Percentiles rank a stretch among this genome's conserved stretches.
These are phyloP conservation scores for Takakia lepidozioides DNA, from an alignment of 225 moss, liverwort and hornwort genomes.

Conservation along the genomic window DNA sequence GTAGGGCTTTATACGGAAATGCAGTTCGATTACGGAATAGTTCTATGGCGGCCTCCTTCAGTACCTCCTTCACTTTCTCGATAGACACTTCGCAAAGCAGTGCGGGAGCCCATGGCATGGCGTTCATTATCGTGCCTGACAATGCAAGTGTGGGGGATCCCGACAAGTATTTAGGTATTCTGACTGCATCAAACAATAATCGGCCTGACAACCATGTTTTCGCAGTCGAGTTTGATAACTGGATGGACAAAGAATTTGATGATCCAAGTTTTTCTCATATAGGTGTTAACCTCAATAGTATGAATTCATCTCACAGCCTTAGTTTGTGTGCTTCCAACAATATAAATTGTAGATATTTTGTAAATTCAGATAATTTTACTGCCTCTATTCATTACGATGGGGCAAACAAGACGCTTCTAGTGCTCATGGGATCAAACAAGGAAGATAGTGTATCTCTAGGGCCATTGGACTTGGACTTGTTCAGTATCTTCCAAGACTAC, in stretches of 20 bases:
- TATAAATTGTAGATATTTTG: too few species aligned
- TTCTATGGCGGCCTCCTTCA: conserved; percentile 10
- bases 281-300: too few species aligned
- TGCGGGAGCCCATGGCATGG: conserved; percentile 4
- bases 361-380: background rate
- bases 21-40: too few species aligned
- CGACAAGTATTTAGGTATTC: too few species aligned
- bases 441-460: too few species aligned
- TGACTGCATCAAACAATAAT: too few species aligned
- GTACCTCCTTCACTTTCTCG: conserved; percentile 17
- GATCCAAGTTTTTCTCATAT: background rate
- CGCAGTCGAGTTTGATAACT: conserved; percentile 4
- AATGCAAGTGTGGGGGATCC: too few species aligned
- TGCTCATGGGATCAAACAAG: too few species aligned
- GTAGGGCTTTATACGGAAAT: too few species aligned
- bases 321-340: background rate
- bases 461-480: background rate
- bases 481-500: background rate
- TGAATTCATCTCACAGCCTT: background rate
- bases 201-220: background rate
- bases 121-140: conserved; percentile 4
- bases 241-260: background rate
- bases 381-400: conserved; percentile 1
- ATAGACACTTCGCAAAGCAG: background rate
- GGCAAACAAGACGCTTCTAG: background rate